These are phyloP conservation scores for Penicillium sp. DNA, from an alignment of 2,329 filamentous ascomycete species.

Conservation along the genomic window DNA sequence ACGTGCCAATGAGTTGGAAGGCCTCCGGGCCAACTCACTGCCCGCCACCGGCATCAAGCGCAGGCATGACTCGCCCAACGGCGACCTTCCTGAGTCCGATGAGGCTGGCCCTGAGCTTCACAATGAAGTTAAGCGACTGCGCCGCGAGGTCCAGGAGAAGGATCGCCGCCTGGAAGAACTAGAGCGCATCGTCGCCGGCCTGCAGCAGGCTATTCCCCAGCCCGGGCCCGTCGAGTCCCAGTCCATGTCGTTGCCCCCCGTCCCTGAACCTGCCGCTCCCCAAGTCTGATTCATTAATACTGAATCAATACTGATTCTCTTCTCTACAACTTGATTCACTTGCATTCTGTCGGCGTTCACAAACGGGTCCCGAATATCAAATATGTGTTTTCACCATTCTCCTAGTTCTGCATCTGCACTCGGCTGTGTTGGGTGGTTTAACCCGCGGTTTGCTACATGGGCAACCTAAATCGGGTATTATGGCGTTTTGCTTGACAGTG, in stretches of 20 bases:
- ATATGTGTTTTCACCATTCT: background rate
- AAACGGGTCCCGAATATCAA: constrained; percentile 15
- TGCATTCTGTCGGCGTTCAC: constrained; percentile 37
- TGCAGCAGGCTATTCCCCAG: constrained; percentile 39
- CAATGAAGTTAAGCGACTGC: constrained; percentile 65
- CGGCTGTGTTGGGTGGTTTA: constrained; percentile 4
- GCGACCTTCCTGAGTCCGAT: constrained; percentile 34
- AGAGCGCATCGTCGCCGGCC: constrained; percentile 37
- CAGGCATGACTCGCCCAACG: constrained; percentile 33
- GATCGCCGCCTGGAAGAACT: constrained; percentile 44
- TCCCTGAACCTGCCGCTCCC: constrained; percentile 16
- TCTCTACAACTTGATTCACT: constrained; percentile 11
- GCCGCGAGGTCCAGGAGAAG: constrained; percentile 62
- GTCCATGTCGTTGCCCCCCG: constrained; percentile 10
- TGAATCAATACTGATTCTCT: constrained; percentile 1
- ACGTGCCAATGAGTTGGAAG: constrained; percentile 32
- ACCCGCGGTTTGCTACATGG: constrained; percentile 10
- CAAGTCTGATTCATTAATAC: constrained; percentile 12
- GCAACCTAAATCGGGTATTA: constrained; percentile 16
- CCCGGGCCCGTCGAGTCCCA: constrained; percentile 15
- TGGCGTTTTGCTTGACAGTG: constrained; percentile 33
- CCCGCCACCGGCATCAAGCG: constrained; percentile 34
- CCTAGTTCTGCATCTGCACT: constrained; percentile 17
- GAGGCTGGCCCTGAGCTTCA: constrained; percentile 51
- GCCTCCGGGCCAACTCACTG: constrained; percentile 28